These are phyloP conservation scores for Carex arenaria DNA, from an alignment of 202 grass and related monocot species.

Conservation along the genomic window DNA sequence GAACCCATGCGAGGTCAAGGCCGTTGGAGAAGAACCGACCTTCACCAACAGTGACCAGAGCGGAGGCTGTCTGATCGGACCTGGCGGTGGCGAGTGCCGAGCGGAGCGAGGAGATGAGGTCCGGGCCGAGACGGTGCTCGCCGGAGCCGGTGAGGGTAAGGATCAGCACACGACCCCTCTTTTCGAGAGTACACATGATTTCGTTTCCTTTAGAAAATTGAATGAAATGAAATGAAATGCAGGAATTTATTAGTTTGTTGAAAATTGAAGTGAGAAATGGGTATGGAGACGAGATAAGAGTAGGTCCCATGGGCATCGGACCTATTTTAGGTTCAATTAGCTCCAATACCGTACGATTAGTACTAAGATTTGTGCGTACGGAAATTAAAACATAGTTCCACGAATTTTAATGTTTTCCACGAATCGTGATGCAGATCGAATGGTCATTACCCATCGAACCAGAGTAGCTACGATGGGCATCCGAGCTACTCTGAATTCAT, in stretches of 20 bases:
- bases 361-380: too few species aligned
- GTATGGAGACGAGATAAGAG: neutral
- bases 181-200: conserved; percentile 65
- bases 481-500: neutral
- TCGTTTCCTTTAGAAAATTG: neutral
- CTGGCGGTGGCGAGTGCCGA: conserved; percentile 39
- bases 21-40: conserved; percentile 97
- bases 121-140: conserved; percentile 60
- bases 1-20: conserved; percentile 60
- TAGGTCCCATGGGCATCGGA: too few species aligned
- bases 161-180: conserved; percentile 69
- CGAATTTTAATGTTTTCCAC: too few species aligned
- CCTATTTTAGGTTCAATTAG: too few species aligned
- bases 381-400: too few species aligned
- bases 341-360: too few species aligned
- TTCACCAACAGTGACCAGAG: conserved; percentile 67
- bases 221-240: neutral
- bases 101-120: conserved; percentile 46
- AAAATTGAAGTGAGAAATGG: neutral
- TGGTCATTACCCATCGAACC: too few species aligned
- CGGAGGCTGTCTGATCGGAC: conserved; percentile 18
- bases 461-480: too few species aligned
- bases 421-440: too few species aligned
- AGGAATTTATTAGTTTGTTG: neutral
- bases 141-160: conserved; percentile 75